Conservation (phyloP, 768 basidiomycete genomes). For the Auriscalpium microsporum region DNA sequence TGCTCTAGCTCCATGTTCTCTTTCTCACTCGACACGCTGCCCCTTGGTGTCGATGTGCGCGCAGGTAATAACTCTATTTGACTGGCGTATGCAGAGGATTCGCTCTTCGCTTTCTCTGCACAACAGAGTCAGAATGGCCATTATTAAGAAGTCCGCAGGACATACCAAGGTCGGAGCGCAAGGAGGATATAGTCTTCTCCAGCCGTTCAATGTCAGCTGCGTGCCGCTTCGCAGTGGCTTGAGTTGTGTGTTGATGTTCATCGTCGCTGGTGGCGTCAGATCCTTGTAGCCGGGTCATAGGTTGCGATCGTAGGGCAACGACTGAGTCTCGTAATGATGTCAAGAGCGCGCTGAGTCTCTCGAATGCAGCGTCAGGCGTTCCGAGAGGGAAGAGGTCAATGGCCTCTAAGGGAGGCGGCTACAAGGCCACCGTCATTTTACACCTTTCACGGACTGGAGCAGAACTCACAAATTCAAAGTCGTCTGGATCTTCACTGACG, state of each 20-base stretch:
- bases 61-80: conserved; percentile 23
- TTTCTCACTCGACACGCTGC: no score
- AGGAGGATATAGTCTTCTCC: conserved; percentile 37
- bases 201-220: conserved; percentile 43
- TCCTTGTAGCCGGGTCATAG: not conserved
- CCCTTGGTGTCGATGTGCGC: conserved; percentile 22
- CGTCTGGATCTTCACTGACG: conserved; percentile 27
- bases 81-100: conserved; percentile 25
- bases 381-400: conserved; percentile 21
- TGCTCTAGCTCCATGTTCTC: conserved; percentile 36
- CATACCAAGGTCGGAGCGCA: conserved; percentile 53
- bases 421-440: not conserved
- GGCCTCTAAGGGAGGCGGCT: conserved; percentile 20
- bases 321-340: conserved; percentile 19
- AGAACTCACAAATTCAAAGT: conserved; percentile 39
- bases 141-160: not conserved
- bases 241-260: conserved; percentile 8
- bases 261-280: conserved; percentile 6
- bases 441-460: conserved; percentile 13
- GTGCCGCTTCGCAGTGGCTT: conserved; percentile 16
- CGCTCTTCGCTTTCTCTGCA: conserved; percentile 40
- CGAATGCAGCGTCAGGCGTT: conserved; percentile 18
- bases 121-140: conserved; percentile 2
- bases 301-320: not conserved
- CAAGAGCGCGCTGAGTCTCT: conserved; percentile 19